Evolutionary conservation across 768 basidiomycete genomes (phyloP).

Genomic region (Hericium erinaceus): DNA sequence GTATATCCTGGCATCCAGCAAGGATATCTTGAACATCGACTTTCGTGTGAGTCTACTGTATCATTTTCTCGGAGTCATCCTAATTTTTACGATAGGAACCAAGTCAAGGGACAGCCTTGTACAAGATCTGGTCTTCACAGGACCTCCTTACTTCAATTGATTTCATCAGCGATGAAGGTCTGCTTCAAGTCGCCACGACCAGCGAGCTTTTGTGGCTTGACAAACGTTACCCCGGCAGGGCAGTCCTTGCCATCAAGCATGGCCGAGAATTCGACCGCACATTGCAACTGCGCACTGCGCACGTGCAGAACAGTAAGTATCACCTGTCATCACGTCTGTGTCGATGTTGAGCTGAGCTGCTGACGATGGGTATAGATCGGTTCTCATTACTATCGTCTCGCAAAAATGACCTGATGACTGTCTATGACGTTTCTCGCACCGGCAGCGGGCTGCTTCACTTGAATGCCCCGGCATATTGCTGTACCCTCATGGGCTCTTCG

Average conservation of each 20-base stretch:
- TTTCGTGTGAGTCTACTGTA: conserved; percentile 36
- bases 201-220: conserved; percentile 64
- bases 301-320: too few relatives aligned
- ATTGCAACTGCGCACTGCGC: conserved; percentile 22
- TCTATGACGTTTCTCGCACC: conserved; percentile 51
- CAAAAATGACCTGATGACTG: conserved; percentile 45
- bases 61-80: not conserved
- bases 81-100: not conserved
- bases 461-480: conserved; percentile 36
- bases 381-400: conserved; percentile 52
- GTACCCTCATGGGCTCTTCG: conserved; percentile 19
- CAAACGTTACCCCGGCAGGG: conserved; percentile 42
- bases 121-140: conserved; percentile 23
- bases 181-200: conserved; percentile 52
- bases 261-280: conserved; percentile 51
- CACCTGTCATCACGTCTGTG: not conserved
- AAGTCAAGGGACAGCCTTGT: conserved; percentile 17
- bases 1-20: conserved; percentile 41
- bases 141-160: conserved; percentile 49
- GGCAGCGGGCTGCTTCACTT: conserved; percentile 34
- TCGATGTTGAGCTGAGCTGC: not conserved
- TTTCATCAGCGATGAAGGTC: conserved; percentile 28
- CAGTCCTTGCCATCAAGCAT: conserved; percentile 56
- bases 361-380: conserved; percentile 26
- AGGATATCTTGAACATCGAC: conserved; percentile 38